Evolutionary conservation across 805 yeast species (phyloP).

Genomic region (Ogataea pini): DNA sequence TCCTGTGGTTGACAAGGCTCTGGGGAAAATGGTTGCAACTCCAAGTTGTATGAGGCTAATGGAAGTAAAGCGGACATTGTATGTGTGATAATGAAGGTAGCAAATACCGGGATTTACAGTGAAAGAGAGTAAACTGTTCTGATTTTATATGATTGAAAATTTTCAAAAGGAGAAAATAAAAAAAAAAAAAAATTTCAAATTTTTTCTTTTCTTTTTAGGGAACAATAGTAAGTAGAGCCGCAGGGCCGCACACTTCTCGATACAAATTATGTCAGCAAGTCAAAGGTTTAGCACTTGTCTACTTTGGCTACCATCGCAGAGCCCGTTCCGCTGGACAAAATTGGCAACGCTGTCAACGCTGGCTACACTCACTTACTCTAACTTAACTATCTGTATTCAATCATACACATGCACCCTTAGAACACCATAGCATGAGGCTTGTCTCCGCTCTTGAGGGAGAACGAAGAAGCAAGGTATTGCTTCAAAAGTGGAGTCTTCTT

Average conservation of each 20-base stretch:
- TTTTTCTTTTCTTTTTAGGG: constrained; percentile 3
- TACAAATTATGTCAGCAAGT: background rate
- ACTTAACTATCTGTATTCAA: background rate
- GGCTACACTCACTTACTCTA: background rate
- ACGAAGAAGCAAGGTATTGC: constrained; percentile 93
- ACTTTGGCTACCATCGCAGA: too few species aligned
- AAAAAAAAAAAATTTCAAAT: background rate
- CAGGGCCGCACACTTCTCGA: background rate
- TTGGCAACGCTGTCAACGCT: background rate
- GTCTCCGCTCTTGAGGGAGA: constrained; percentile 98
- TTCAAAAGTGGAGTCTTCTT: constrained; percentile 96
- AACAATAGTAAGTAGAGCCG: background rate
- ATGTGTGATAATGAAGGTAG: constrained; percentile 1
- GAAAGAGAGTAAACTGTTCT: background rate
- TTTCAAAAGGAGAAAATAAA: background rate
- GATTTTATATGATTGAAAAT: constrained; percentile 1
- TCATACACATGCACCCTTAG: constrained; percentile 44
- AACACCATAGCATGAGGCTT: constrained; percentile 97
- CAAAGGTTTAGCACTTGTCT: too few species aligned
- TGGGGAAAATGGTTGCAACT: constrained; percentile 84
- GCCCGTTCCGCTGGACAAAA: too few species aligned
- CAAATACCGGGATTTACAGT: background rate
- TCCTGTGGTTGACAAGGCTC: constrained; percentile 84
- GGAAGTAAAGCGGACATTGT: constrained; percentile 76
- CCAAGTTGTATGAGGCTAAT: constrained; percentile 82